Conservation (phyloP, 441 rosid genomes). For the Populus trichocarpa region DNA sequence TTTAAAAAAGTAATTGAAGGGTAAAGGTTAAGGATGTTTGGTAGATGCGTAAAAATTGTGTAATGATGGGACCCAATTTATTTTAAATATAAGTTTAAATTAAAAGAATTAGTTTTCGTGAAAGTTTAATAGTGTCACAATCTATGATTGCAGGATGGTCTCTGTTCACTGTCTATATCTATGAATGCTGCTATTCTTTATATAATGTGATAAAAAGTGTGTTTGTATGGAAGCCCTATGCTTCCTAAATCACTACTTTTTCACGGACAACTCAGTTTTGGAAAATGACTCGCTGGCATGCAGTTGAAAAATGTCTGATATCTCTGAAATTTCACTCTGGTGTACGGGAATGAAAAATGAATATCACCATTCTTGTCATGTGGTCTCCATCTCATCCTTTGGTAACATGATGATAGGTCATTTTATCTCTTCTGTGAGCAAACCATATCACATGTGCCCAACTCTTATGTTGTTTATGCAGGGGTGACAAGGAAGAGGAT, state of each 20-base stretch:
- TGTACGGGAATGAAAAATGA: neutral
- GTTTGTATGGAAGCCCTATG: neutral
- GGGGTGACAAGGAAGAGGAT: constrained; percentile 60
- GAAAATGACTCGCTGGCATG: neutral
- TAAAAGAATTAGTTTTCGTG: too few relatives aligned
- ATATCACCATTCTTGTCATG: neutral
- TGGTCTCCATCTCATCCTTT: neutral
- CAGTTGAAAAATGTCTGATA: neutral
- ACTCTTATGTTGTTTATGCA: constrained; percentile 14
- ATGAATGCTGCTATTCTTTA: neutral
- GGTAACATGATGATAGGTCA: neutral
- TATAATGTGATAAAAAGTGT: neutral
- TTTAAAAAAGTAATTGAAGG: too few relatives aligned
- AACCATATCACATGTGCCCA: neutral
- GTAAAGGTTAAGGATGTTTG: neutral
- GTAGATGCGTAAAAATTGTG: neutral
- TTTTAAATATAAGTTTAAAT: too few relatives aligned
- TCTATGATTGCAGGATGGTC: too few relatives aligned
- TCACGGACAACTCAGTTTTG: neutral
- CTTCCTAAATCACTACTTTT: neutral
- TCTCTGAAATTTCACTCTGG: neutral
- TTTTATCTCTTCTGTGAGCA: neutral
- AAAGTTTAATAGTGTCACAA: too few relatives aligned
- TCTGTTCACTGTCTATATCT: neutral
- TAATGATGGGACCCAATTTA: neutral